These are phyloP conservation scores for Pythium aphanidermatum DNA, from an alignment of 352 stramenopile species.

Conservation along the genomic window DNA sequence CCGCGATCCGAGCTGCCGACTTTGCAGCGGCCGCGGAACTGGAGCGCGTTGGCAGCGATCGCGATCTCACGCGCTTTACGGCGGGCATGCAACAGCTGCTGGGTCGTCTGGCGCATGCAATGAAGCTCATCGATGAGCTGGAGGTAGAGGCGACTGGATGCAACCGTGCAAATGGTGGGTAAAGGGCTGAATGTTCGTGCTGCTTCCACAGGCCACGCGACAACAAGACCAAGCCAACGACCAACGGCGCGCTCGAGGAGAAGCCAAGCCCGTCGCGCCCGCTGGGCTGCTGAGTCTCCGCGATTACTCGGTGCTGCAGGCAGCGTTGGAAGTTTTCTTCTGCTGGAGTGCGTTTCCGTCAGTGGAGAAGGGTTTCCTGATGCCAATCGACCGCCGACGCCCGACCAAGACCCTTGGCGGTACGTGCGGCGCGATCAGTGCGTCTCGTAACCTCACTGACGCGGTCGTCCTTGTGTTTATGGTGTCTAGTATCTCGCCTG, in stretches of 20 bases:
- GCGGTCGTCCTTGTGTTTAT: too few relatives aligned
- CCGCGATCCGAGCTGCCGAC: constrained; percentile 22
- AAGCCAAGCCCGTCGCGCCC: constrained; percentile 31
- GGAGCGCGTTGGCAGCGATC: background rate
- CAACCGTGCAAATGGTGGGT: too few relatives aligned
- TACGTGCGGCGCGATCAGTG: constrained; percentile 20
- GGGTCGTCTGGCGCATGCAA: constrained; percentile 29
- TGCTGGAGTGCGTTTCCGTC: constrained; percentile 57
- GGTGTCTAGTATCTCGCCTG: constrained; percentile 39
- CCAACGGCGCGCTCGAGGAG: background rate
- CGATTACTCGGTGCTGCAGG: constrained; percentile 80
- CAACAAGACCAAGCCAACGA: constrained; percentile 1
- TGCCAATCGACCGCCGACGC: constrained; percentile 53
- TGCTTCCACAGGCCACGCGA: background rate
- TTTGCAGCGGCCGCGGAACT: constrained; percentile 16
- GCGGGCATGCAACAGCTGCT: constrained; percentile 7
- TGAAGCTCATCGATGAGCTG: constrained; percentile 37
- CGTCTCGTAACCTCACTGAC: background rate
- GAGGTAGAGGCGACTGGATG: too few relatives aligned
- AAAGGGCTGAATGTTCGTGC: too few relatives aligned
- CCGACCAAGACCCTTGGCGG: constrained; percentile 76
- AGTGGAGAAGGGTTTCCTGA: constrained; percentile 44
- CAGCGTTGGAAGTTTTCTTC: constrained; percentile 66
- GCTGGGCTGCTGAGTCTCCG: constrained; percentile 70
- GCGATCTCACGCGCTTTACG: constrained; percentile 4